Conservation (phyloP, 176 grass and related monocot genomes). For the Poa pratensis region DNA sequence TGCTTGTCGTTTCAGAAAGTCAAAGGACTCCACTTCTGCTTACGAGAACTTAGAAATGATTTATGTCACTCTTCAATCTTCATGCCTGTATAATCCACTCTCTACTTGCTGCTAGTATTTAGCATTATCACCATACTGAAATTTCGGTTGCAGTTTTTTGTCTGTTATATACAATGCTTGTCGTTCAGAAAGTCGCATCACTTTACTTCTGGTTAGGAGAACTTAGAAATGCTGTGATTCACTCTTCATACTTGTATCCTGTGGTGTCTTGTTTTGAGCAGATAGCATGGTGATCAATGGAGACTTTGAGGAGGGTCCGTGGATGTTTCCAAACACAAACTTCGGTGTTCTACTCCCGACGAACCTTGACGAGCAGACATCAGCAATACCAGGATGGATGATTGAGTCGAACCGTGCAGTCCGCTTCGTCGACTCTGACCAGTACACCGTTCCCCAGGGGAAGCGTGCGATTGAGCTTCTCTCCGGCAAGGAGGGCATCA, state of each 20-base stretch:
- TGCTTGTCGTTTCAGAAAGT: background rate
- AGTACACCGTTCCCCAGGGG: constrained; percentile 85
- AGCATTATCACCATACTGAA: too few species aligned
- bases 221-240: background rate
- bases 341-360: constrained; percentile 94
- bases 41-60: too few species aligned
- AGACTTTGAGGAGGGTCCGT: constrained; percentile 97
- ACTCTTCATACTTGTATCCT: background rate
- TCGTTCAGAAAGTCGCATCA: background rate
- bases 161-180: too few species aligned
- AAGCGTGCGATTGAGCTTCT: constrained; percentile 96
- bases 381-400: constrained; percentile 84
- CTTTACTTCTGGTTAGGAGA: background rate
- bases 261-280: constrained; percentile 42
- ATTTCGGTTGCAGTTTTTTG: too few species aligned
- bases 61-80: too few species aligned
- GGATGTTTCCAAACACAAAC: constrained; percentile 91
- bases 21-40: background rate
- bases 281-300: constrained; percentile 87
- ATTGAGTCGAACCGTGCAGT: constrained; percentile 94
- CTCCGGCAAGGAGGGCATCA: constrained; percentile 95
- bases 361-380: constrained; percentile 87
- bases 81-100: too few species aligned
- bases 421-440: constrained; percentile 75
- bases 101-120: too few species aligned